Conservation (phyloP, 2,329 filamentous ascomycete genomes). For the Metarhizium rileyi region DNA sequence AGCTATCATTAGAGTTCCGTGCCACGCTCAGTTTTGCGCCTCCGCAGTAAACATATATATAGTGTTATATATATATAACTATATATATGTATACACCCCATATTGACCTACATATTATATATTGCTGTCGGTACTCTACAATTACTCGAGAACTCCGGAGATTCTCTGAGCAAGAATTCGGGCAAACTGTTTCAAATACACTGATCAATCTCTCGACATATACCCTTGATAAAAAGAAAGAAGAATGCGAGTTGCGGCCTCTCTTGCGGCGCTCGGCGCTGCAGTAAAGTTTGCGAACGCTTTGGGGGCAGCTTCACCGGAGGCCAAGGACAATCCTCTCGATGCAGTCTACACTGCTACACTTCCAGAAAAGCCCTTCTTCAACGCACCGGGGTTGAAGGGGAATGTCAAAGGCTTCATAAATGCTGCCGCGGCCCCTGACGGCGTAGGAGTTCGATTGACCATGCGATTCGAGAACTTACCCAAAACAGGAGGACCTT, state of each 20-base stretch:
- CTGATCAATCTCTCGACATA: not conserved
- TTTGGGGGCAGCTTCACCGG: conserved; percentile 33
- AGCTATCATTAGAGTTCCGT: not conserved
- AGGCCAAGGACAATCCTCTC: conserved; percentile 45
- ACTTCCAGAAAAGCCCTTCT: conserved; percentile 44
- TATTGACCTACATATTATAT: too few relatives aligned
- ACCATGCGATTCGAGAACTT: conserved; percentile 48
- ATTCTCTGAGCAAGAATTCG: not conserved
- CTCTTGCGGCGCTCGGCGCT: not conserved
- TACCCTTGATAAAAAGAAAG: not conserved
- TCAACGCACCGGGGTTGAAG: conserved; percentile 35
- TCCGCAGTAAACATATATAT: too few relatives aligned
- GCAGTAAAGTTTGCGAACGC: conserved; percentile 2
- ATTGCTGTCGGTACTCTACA: not conserved
- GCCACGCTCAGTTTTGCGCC: not conserved
- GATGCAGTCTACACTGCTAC: conserved; percentile 43
- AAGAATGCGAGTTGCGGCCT: not conserved
- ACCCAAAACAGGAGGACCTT: conserved; percentile 48
- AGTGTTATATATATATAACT: too few relatives aligned
- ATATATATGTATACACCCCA: too few relatives aligned
- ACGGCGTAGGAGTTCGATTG: conserved; percentile 47
- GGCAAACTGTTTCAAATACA: not conserved
- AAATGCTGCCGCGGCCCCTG: conserved; percentile 33
- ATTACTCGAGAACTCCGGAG: not conserved
- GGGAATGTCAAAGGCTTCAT: conserved; percentile 40